Evolutionary conservation across 257 asterid genomes (phyloP).

Genomic region (Voacanga thouarsii): DNA sequence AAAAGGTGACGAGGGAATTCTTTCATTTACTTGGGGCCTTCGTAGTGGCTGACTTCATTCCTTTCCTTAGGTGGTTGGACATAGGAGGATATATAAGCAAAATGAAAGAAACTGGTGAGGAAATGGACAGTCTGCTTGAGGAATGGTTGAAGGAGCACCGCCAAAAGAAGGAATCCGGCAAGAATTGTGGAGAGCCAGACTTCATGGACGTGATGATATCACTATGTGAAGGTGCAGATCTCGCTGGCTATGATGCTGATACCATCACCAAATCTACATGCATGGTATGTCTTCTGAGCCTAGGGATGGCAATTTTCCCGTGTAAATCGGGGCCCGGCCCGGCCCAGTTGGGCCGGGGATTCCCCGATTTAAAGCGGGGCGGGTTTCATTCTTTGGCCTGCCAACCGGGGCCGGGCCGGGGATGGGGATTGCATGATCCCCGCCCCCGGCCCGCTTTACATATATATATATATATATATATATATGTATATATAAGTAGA

Average conservation of each 20-base stretch:
- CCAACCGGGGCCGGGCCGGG: too few species aligned
- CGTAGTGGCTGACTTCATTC: slow-evolving; percentile 25
- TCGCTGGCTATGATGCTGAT: slow-evolving; percentile 18
- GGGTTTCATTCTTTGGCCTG: too few species aligned
- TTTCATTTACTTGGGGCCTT: slow-evolving; percentile 18
- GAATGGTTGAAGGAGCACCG: slow-evolving; percentile 34
- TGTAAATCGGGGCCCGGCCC: too few species aligned
- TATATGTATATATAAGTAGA: too few species aligned
- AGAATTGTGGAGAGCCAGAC: slow-evolving; percentile 14
- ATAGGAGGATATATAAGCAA: slow-evolving; percentile 30
- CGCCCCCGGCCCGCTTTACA: too few species aligned
- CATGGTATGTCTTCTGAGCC: slow-evolving; percentile 20
- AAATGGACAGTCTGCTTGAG: slow-evolving; percentile 23
- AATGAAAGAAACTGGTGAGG: slow-evolving; percentile 28
- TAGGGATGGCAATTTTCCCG: too few species aligned
- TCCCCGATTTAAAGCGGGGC: too few species aligned
- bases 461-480: too few species aligned
- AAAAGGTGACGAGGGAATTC: slow-evolving; percentile 22
- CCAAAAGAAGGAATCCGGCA: too few species aligned
- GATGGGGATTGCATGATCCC: too few species aligned
- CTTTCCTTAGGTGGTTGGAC: slow-evolving; percentile 27
- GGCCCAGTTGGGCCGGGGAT: too few species aligned
- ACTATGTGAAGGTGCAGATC: slow-evolving; percentile 20
- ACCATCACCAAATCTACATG: slow-evolving; percentile 30
- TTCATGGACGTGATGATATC: slow-evolving; percentile 58